phyloP scores from a whole-genome alignment of 2,329 filamentous ascomycete genomes.

The Alternaria infectoria region DNA sequence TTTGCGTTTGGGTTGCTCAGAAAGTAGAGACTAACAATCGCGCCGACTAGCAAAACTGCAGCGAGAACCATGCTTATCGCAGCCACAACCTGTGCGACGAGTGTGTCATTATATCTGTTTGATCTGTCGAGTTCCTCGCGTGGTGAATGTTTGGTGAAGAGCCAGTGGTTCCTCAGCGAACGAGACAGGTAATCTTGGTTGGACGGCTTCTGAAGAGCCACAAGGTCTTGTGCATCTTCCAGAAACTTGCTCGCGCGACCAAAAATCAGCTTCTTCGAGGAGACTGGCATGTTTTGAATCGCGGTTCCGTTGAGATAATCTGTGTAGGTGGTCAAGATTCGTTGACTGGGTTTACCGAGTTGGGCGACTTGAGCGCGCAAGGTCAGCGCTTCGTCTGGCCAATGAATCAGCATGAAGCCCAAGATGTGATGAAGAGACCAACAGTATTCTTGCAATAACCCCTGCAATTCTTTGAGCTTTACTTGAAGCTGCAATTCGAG shows the following conservation, averaged over 20 bases:
- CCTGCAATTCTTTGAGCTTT: neutral
- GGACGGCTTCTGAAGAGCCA: neutral
- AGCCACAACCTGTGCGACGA: neutral
- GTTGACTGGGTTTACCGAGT: neutral
- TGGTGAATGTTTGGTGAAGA: neutral
- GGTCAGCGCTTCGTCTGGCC: neutral
- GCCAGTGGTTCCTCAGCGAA: neutral
- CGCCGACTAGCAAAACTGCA: conserved; percentile 27
- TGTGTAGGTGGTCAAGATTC: neutral
- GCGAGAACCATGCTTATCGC: conserved; percentile 8
- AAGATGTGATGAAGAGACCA: neutral
- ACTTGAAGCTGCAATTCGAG: neutral
- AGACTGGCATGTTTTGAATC: neutral
- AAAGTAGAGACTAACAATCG: conserved; percentile 27
- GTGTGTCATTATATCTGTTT: neutral
- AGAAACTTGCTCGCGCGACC: neutral
- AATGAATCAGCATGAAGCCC: neutral
- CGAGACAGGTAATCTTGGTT: neutral
- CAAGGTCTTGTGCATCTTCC: neutral
- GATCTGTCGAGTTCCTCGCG: neutral
- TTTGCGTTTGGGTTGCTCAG: conserved; percentile 16
- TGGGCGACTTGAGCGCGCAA: neutral
- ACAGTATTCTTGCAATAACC: neutral
- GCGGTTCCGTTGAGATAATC: neutral
- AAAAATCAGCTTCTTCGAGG: neutral